phyloP scores from a whole-genome alignment of 768 basidiomycete genomes.

The Boletus edulis region DNA sequence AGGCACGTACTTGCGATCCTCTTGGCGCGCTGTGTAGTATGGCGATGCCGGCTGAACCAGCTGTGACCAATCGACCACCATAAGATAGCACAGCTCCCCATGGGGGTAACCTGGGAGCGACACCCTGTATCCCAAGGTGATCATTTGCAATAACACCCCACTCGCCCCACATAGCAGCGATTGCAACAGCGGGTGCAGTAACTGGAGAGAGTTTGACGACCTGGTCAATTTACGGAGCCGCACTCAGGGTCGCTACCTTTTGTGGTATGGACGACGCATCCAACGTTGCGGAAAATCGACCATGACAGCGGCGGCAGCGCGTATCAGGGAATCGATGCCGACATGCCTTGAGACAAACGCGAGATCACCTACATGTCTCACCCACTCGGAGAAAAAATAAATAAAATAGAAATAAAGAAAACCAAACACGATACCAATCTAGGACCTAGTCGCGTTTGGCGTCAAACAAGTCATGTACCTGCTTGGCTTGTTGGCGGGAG shows the following conservation, averaged over 20 bases:
- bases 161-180: too few species aligned
- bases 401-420: not conserved
- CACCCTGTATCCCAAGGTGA: too few species aligned
- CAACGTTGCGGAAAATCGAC: not conserved
- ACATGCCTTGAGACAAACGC: not conserved
- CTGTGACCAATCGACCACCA: not conserved
- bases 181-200: too few species aligned
- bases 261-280: not conserved
- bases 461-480: not conserved
- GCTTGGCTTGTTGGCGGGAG: not conserved
- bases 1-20: not conserved
- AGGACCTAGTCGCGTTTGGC: not conserved
- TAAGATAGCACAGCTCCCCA: too few species aligned
- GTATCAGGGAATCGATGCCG: constrained; percentile 9
- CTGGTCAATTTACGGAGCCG: constrained; percentile 1
- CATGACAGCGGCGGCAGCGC: not conserved
- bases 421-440: not conserved
- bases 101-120: too few species aligned
- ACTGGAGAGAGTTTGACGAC: too few species aligned
- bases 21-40: too few species aligned
- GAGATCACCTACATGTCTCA: too few species aligned
- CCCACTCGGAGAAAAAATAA: not conserved
- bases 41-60: not conserved
- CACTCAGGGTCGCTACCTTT: not conserved
- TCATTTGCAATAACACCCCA: too few species aligned